phyloP scores from a whole-genome alignment of 805 yeast species.

The Wickerhamomyces bovis region DNA sequence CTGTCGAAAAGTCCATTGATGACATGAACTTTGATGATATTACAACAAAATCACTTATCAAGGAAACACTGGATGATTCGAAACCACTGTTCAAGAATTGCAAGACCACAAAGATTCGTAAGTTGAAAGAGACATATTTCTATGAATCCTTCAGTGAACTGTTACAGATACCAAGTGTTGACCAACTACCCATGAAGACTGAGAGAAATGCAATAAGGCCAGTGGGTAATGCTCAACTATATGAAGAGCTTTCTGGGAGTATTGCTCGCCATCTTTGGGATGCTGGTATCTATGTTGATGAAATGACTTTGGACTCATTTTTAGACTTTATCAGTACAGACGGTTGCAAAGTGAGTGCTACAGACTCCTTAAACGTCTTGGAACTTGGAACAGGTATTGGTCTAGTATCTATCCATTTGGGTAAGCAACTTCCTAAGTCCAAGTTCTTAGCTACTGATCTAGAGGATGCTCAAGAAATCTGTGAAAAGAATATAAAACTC shows the following conservation, averaged over 20 bases:
- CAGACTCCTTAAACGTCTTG: slow-evolving; percentile 17
- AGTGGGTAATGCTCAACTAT: slow-evolving; percentile 9
- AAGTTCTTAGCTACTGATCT: slow-evolving; percentile 30
- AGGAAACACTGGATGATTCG: slow-evolving; percentile 9
- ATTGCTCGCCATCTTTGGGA: slow-evolving; percentile 41
- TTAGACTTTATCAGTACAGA: slow-evolving; percentile 6
- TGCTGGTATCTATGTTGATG: slow-evolving; percentile 26
- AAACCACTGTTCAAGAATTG: slow-evolving; percentile 5
- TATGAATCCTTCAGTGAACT: slow-evolving; percentile 14
- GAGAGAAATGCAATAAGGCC: slow-evolving; percentile 15
- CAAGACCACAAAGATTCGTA: not conserved
- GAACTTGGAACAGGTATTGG: slow-evolving; percentile 43
- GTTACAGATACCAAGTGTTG: slow-evolving; percentile 10
- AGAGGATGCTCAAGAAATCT: slow-evolving; percentile 32
- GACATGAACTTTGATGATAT: slow-evolving; percentile 7
- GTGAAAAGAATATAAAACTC: slow-evolving; percentile 25
- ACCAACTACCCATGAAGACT: slow-evolving; percentile 14
- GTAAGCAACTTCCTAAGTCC: slow-evolving; percentile 16
- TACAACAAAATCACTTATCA: slow-evolving; percentile 9
- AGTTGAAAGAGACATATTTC: slow-evolving; percentile 3
- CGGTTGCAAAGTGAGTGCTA: not conserved
- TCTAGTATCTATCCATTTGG: slow-evolving; percentile 28
- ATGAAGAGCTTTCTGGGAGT: slow-evolving; percentile 34
- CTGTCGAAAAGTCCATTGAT: slow-evolving; percentile 8
- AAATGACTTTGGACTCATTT: slow-evolving; percentile 5